These are phyloP conservation scores for Lunasporangiospora selenospora DNA, from an alignment of 192 early-diverging fungal species.

Conservation along the genomic window DNA sequence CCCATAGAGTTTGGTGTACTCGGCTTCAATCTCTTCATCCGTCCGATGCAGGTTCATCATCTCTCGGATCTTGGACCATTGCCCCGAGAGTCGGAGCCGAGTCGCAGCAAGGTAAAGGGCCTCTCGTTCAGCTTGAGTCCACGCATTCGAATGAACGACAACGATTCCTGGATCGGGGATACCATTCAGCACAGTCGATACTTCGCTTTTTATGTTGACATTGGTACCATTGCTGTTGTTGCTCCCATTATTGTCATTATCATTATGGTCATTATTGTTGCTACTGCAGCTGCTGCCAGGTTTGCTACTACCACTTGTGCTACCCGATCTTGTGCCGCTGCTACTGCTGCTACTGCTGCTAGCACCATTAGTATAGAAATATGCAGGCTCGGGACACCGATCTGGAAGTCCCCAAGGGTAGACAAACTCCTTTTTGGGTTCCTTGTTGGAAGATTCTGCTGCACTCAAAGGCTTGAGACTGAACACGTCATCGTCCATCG, in stretches of 20 bases:
- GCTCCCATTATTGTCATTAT: no score
- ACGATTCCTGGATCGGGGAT: slow-evolving; percentile 17
- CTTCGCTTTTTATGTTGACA: no score
- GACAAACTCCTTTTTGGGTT: slow-evolving; percentile 8
- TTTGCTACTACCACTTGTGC: no score
- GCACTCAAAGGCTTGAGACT: no score
- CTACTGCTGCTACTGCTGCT: no score
- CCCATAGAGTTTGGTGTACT: slow-evolving; percentile 26
- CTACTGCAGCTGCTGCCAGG: no score
- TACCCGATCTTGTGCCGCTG: no score
- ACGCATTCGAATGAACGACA: slow-evolving; percentile 10
- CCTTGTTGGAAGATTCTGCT: neutral
- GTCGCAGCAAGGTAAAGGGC: slow-evolving; percentile 31
- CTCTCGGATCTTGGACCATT: slow-evolving; percentile 39
- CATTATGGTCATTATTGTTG: no score
- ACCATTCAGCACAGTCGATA: no score
- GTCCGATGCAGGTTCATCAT: slow-evolving; percentile 36
- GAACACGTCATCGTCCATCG: no score
- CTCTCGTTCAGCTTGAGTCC: slow-evolving; percentile 23
- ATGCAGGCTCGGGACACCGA: neutral
- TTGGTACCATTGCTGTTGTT: no score
- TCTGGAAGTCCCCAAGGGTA: slow-evolving; percentile 33
- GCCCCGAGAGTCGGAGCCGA: slow-evolving; percentile 8
- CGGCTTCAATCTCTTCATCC: slow-evolving; percentile 25
- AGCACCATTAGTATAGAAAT: no score